Base-by-base conservation (phyloP, 1,284 basidiomycete genomes). In the Marasmius oreades region DNA sequence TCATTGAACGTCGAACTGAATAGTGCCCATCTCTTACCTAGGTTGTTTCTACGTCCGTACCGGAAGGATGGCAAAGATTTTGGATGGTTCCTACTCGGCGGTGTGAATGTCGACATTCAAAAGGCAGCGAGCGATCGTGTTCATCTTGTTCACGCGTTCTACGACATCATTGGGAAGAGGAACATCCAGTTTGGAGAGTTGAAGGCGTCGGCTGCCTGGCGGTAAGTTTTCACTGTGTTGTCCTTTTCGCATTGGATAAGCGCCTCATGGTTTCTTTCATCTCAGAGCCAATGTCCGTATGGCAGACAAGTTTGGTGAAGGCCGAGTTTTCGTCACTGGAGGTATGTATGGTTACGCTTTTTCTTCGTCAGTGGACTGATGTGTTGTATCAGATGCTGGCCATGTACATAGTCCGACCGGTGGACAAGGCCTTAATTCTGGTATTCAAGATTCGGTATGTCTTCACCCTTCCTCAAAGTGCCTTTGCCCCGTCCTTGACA, bases 401-500 rank as follows among this genome's bases (percentile, higher is more conserved):
- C 66, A 67, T 53, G 60, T 67, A 14, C 71, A 73, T 52, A 69
- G 66, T 44, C 71, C 70, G 10, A 60, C 65, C 0, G 71, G 72
- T 5, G 71, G 69, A 7, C 72, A 74, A 57, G 77, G 77, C 14
- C 59, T 77, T 26, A 79, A 78, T 45, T 65, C 71, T 0, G 61
- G 68, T 22, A 62, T 76, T 14, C 75, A 77, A 56, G 76, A 78
- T 57, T 63, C 73, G 1, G 74, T 75, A 22, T n/a, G 55, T 42
- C 11, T 20, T 20, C 16, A 18, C 18, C 7, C 10, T 16, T 2
- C 11, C 31, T n/a, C n/a, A 6, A 18, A 31, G n/a, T n/a, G n/a
- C n/a, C n/a, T 43, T 39, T 34, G 3, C 12, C 7, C 24, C 43
- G 24, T 1, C 8, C 10, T 26, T 18, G 16, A 14, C 37, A 33